Evolutionary conservation across 2,329 filamentous ascomycete species (phyloP).

Genomic region (Aspergillus vadensis): DNA sequence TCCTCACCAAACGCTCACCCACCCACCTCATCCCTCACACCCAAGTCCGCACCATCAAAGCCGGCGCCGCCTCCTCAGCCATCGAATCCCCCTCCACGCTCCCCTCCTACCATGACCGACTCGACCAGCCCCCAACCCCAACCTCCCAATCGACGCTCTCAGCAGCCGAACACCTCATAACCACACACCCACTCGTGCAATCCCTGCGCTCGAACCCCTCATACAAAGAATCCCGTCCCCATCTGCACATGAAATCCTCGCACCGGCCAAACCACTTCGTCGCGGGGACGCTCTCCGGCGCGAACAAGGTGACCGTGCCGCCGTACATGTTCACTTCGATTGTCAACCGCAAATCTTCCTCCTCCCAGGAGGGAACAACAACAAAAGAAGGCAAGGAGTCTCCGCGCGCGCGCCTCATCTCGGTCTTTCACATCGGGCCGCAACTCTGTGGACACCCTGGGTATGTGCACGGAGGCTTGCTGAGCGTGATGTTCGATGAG

Average conservation of each 20-base stretch:
- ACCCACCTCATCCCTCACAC: not conserved
- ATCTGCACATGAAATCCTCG: slow-evolving; percentile 74
- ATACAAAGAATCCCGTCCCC: slow-evolving; percentile 74
- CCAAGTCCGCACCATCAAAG: slow-evolving; percentile 10
- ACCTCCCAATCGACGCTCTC: slow-evolving; percentile 46
- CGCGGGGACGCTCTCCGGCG: slow-evolving; percentile 72
- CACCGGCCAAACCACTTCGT: slow-evolving; percentile 75
- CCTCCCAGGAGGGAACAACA: not conserved
- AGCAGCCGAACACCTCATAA: slow-evolving; percentile 26
- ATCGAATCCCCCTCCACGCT: slow-evolving; percentile 6
- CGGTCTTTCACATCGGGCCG: slow-evolving; percentile 36
- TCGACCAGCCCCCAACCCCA: slow-evolving; percentile 9
- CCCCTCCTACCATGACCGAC: not conserved
- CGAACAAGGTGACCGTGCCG: slow-evolving; percentile 73
- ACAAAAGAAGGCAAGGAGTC: not conserved
- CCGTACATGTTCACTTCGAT: slow-evolving; percentile 56
- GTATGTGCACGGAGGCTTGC: slow-evolving; percentile 39
- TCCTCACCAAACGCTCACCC: slow-evolving; percentile 10
- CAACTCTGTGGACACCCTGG: slow-evolving; percentile 40
- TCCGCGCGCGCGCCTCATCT: slow-evolving; percentile 12
- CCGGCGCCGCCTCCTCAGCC: not conserved
- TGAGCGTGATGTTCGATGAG: slow-evolving; percentile 40
- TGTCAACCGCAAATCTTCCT: not conserved
- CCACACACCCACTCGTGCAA: slow-evolving; percentile 65
- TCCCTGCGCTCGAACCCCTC: slow-evolving; percentile 65